Base-by-base conservation (phyloP, 2,329 filamentous ascomycete species). In the Cladosporium sp. region DNA sequence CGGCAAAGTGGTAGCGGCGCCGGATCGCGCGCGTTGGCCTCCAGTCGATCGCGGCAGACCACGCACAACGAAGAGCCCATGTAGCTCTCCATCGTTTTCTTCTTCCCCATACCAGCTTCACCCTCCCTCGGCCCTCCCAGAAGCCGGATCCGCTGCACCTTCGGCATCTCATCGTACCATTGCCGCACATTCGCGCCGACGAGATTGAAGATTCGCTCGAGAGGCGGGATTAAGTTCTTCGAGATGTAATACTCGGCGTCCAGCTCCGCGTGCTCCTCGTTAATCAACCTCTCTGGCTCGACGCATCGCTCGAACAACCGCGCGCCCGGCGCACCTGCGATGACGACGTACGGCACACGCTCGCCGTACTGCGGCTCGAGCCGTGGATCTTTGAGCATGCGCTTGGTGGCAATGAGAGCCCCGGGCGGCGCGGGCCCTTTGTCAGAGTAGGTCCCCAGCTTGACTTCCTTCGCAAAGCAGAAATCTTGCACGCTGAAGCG, bases 131-230 rank as follows among this genome's bases (percentile, higher is more conserved):
- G 59, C 2, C 60, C 67, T 40, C 52, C 68, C n/a, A 88, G 71
- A 51, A 80, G 81, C 28, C 85, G 80, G 43, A 92, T 81, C 8
- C 86, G 84, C 64, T 90, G 87, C 16, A 93, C 77, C 68, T 95
- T 95, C 43, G 92, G 92, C 89, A 97, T 95, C 70, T 96, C 90
- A 58, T 95, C 89, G 64, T 90, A 97, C 93, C 93, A 98, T 54
- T 82, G 80, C 14, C 87, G 76, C 0, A 97, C 87, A 66, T 93
- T 95, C 32, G 90, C 93, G 6, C 93, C 93, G 2, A 97, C 87
- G 2, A 98, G 84, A 64, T 93, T 95, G 74, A 98, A 96, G 59
- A 98, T 96, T 28, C 93, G 85, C 69, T 97, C 92, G 0, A 98
- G 78, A 0, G 93, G 93, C 5, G 93, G 93, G 46, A 98, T 95